phyloP scores from a whole-genome alignment of 2,329 filamentous ascomycete species.

The Colletotrichum sublineola region DNA sequence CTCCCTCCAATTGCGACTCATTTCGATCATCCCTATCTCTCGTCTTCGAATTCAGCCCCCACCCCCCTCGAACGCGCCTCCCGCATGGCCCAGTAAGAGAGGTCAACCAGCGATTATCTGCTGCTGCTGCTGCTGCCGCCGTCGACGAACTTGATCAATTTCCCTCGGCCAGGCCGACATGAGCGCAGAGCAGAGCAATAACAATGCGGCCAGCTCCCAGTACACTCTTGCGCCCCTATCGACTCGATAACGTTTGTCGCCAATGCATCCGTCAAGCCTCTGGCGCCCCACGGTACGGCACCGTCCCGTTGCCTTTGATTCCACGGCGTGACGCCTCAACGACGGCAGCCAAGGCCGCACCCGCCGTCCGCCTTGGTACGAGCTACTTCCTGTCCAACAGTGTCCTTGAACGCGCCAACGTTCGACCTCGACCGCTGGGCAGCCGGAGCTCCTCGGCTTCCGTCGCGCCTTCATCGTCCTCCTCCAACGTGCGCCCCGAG shows the following conservation, averaged over 20 bases:
- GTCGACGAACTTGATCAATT: conserved; percentile 3
- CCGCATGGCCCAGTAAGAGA: conserved; percentile 19
- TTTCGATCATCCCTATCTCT: not conserved
- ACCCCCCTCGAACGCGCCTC: not conserved
- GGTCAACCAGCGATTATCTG: conserved; percentile 6
- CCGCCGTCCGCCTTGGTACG: conserved; percentile 39
- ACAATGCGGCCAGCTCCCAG: conserved; percentile 42
- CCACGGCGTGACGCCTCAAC: conserved; percentile 28
- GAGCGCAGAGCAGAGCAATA: conserved; percentile 40
- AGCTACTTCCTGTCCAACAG: conserved; percentile 44
- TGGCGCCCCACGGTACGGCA: not conserved
- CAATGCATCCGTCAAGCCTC: conserved; percentile 35
- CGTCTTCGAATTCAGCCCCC: not conserved
- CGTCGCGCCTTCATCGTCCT: conserved; percentile 19
- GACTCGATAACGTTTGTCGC: conserved; percentile 40
- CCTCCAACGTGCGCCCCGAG: conserved; percentile 24
- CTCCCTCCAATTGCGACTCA: not conserved
- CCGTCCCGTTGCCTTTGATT: conserved; percentile 15
- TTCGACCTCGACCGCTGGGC: conserved; percentile 16
- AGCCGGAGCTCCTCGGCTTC: conserved; percentile 34
- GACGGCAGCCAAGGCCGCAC: conserved; percentile 35
- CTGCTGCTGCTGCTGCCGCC: conserved; percentile 9
- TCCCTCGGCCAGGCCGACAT: conserved; percentile 29
- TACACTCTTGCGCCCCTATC: conserved; percentile 36
- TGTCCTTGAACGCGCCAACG: conserved; percentile 32